A percentile compares a stretch with the other conserved stretches of the same genome.
These are phyloP conservation scores for Boletus barrowsii DNA, from an alignment of 768 basidiomycete genomes.

Conservation along the genomic window DNA sequence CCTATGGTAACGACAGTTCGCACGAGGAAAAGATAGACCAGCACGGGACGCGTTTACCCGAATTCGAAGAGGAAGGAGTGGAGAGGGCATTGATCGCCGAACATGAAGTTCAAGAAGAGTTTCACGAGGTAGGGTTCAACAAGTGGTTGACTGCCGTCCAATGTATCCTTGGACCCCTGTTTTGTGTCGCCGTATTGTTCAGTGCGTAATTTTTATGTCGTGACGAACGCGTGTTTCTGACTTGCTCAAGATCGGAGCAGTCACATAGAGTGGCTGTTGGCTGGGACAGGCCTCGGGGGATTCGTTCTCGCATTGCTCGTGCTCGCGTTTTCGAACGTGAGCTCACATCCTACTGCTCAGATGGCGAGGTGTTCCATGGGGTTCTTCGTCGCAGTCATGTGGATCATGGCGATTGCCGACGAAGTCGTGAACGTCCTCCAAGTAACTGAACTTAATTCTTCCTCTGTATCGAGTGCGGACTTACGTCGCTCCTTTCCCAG, in stretches of 20 bases:
- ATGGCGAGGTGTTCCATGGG: constrained; percentile 85
- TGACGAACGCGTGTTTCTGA: not conserved
- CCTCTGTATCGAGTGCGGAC: not conserved
- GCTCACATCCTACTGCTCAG: constrained; percentile 52
- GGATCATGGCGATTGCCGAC: constrained; percentile 98
- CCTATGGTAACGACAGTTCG: constrained; percentile 34
- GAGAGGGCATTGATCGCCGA: constrained; percentile 70
- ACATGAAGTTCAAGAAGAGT: constrained; percentile 66
- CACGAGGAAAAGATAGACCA: constrained; percentile 29
- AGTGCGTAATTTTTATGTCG: constrained; percentile 45
- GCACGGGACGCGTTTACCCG: constrained; percentile 49
- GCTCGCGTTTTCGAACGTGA: constrained; percentile 55
- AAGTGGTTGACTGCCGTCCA: constrained; percentile 87
- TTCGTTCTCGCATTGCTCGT: constrained; percentile 52
- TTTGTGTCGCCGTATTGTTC: constrained; percentile 73
- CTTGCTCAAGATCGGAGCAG: constrained; percentile 30
- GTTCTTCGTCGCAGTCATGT: constrained; percentile 86
- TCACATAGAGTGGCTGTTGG: constrained; percentile 48
- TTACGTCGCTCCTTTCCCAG: constrained; percentile 39
- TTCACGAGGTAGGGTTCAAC: constrained; percentile 63
- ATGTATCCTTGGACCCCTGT: constrained; percentile 78
- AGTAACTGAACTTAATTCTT: constrained; percentile 40
- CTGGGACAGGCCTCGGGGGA: constrained; percentile 56
- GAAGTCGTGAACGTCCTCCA: constrained; percentile 90
- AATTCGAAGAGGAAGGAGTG: constrained; percentile 75